Base-by-base conservation (phyloP, 257 asterid species). In the Ligustrum vulgare region DNA sequence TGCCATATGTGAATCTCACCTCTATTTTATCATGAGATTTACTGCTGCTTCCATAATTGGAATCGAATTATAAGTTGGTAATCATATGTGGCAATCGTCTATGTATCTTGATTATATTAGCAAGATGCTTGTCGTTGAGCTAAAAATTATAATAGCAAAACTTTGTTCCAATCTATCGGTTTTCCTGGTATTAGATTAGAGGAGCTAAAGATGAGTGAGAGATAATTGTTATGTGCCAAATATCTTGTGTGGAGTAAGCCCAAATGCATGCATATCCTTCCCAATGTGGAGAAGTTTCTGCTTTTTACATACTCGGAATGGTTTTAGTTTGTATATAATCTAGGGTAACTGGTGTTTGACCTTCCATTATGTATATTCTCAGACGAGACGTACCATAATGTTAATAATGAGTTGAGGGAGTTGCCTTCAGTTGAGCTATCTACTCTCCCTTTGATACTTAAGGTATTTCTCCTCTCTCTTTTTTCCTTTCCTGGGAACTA, bases 381-480 rank as follows among this genome's bases (percentile, higher is more conserved):
- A 95, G 98, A 84, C 79, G 98, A 89, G 69, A 79, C 91, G 45
- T 95, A 86, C 84, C 88, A 88, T 82, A 91, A 80, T 73, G 83
- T 89, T 83, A 89, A 82, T 75, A 90, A 81, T 77, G 97, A 93
- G 81, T 74, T 95, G 87, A 87, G 91, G 87, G 97, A 95, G 89
- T 88, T 95, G 87, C 98, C 98, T 70, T 88, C 96, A 37, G 96
- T 95, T 77, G 99, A 91, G 82, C 80, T 95, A 75, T 86, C 99
- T 66, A 81, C 93, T 41, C 94, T 95, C 68, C 94, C 96, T 49
- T 79, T 84, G 90, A 91, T 93, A 82, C 96, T 93, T 32, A 91
- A 95, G 99, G 99, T 94, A 79, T 4, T 18, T 2, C 16, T 23
- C 35, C 23, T 23, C 8, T 60, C 34, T 60, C 67, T 11, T 60